Base-by-base conservation (phyloP, 345 rosid genomes). In the Arabidopsis suecica region DNA sequence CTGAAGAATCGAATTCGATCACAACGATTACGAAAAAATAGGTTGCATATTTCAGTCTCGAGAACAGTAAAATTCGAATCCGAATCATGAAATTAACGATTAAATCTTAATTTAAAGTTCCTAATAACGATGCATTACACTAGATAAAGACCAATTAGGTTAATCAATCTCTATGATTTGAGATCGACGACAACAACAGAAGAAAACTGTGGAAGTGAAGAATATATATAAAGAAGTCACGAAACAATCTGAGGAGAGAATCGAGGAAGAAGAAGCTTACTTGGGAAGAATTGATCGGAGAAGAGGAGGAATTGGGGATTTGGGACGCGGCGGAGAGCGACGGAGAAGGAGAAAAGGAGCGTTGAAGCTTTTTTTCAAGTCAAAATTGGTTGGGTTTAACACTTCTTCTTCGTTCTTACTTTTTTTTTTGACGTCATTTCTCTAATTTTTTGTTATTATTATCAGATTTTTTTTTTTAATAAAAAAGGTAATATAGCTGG, bases 341-440 rank as follows among this genome's bases (percentile, higher is more conserved):
- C 54, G 49, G 47, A 37, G 61, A 51, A 37, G 9, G 4, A 47
- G 47, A 56, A 28, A 13, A n/a, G 34, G 12, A 40, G 78, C 72
- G 54, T 48, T 58, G 40, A 28, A 58, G 68, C 42, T 48, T 65
- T 4, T 47, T 65, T 55, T 56, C 50, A 47, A 57, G 66, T 65
- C 50, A 34, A 64, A 73, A 73, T 22, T 65, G 65, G 65, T 74
- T 74, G 66, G 72, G 78, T 57, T 55, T 65, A 56, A 47, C 51
- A 56, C 50, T 65, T 56, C 62, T 45, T 3, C 54, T 60, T 2
- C 13, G 9, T 37, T 37, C 9, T 14, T 5, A 18, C 8, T 23
- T 32, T 23, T 34, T 33, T n/a, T 36, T 60, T 59, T 23, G 7
- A 51, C 57, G 57, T 62, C n/a, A 51, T 16, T 47, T 47, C 4